Base-by-base conservation (phyloP, 2,329 filamentous ascomycete genomes). In the Clarireedia monteithiana region DNA sequence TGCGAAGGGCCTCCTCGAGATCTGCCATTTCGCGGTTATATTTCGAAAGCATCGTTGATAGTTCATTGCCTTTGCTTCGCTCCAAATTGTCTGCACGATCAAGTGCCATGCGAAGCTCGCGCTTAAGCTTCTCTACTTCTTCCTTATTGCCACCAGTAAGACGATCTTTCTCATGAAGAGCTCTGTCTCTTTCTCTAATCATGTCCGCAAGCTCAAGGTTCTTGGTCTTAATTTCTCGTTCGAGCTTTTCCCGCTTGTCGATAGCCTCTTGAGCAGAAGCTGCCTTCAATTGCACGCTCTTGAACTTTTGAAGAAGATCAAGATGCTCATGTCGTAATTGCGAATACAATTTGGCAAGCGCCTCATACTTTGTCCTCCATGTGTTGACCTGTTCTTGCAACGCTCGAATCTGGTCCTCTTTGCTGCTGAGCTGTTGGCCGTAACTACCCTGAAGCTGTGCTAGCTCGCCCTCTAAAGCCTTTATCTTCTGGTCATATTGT, bases 221-320 rank as follows among this genome's bases (percentile, higher is more conserved):
- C 82, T 99, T 99, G 30, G 92, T 96, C 81, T 99, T 99, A 70
- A 99, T 88, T 74, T 99, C 94, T 36, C 92, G 87, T 75, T 97
- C 91, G 52, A 99, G 80, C 76, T 95, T 96, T 75, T 99, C 94
- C 7, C 92, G 86, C 64, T 83, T 85, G 56, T 97, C 94, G 61
- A 97, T 96, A 1, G 94, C 94, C 74, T 99, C 94, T 69, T 97
- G 92, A 0, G 94, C 94, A 5, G 91, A 97, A 15, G 92, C 91
- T 1, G 94, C 94, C 78, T 97, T 99, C 61, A 97, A 80, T 71
- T 97, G 95, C 39, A 96, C 89, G 6, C 85, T 80, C 79, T 99
- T 99, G 75, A 96, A 97, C 69, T 95, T 97, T 68, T 96, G 89
- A 46, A 99, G 77, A 14, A 99, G 81, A 67, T 97, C 92, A 34